Base-by-base conservation (phyloP, 1,139 yeast genomes). In the Blastobotrys illinoisensis region DNA sequence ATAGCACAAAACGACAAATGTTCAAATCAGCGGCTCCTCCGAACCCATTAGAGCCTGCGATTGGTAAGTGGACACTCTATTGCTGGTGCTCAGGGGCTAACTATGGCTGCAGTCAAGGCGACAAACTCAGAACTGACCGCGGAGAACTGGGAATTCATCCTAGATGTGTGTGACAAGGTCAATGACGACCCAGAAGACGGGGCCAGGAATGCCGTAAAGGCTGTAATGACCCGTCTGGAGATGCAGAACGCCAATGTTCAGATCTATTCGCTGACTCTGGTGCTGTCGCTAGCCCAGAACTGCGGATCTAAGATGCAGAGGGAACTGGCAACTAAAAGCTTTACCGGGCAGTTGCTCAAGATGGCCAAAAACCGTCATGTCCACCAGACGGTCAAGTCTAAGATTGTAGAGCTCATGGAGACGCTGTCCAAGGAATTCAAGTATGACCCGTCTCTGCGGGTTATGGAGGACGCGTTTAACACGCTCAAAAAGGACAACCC, bases 281-380 rank as follows among this genome's bases (percentile, higher is more conserved):
- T 88, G 18, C 79, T 82, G 18, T 85, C 97, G 0, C 71, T 89
- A 43, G 96, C 96, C 0, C 97, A 91, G 70, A 93, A 93, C 68
- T 91, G 98, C 72, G 98, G 98, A 1, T 84, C 96, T 1, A 77
- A 90, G 62, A 81, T 88, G 80, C 85, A 84, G 63, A 90, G 88
- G 59, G 89, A 86, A 63, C 83, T 91, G 48, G 91, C 96, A 40
- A 77, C 90, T 20, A 81, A 80, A 61, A 67, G 78, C 9, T 89
- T 90, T 67, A 80, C 90, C 26, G 75, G 77, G 48, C 76, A 77
- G 20, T 73, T 93, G 50, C 65, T 82, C 44, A 75, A 76, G 56
- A 74, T 85, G 60, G 74, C 88, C 32, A 77, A 76, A 16, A 88
- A 83, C 63, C 69, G 74, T 20, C 69, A 74, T 49, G 79, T 86